Evolutionary conservation across 768 basidiomycete species (phyloP).

Genomic region (Gautieria morchelliformis): DNA sequence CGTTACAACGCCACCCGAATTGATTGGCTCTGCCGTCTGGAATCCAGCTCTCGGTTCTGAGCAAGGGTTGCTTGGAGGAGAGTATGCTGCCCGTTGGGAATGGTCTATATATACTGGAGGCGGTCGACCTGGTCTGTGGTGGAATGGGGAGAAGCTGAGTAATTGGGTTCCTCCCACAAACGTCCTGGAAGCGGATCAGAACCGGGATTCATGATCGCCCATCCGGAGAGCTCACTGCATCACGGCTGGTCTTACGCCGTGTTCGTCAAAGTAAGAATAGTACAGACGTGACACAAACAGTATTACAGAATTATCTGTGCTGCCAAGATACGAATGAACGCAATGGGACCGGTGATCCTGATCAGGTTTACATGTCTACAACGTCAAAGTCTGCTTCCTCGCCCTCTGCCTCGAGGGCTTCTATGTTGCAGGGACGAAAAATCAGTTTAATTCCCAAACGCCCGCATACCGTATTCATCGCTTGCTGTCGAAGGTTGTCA

Average conservation of each 20-base stretch:
- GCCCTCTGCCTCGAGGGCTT: background rate
- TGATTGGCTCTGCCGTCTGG: slow-evolving; percentile 48
- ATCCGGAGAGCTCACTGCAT: too few relatives aligned
- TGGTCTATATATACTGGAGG: slow-evolving; percentile 15
- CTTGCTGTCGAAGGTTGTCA: background rate
- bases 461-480: background rate
- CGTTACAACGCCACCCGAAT: slow-evolving; percentile 11
- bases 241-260: too few relatives aligned
- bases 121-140: slow-evolving; percentile 37
- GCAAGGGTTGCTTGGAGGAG: slow-evolving; percentile 46
- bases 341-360: background rate
- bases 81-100: slow-evolving; percentile 64
- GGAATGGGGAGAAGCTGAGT: slow-evolving; percentile 18
- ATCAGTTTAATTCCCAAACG: background rate
- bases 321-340: background rate
- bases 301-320: background rate
- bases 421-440: too few relatives aligned
- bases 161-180: slow-evolving; percentile 14
- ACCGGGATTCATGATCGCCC: background rate
- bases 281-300: too few relatives aligned
- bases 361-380: background rate
- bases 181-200: background rate
- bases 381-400: background rate
- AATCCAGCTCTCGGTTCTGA: slow-evolving; percentile 55
- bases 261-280: background rate